These are phyloP conservation scores for Mesembryanthemum crystallinum DNA, from an alignment of 148 eudicot species.

Conservation along the genomic window DNA sequence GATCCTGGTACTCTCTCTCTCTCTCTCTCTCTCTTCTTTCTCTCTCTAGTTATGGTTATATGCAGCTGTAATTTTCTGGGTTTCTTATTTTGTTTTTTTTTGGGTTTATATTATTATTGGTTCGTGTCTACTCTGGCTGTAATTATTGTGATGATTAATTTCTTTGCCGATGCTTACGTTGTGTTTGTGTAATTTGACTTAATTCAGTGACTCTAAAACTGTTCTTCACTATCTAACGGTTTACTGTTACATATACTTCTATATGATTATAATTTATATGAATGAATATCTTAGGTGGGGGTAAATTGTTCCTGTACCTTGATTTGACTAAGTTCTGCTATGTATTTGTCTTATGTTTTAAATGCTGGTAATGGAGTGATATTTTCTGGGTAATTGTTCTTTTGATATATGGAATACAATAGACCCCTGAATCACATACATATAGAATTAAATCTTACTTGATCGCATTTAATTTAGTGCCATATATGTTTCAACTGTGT, in stretches of 20 bases:
- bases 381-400: neutral
- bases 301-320: neutral
- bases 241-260: slow-evolving; percentile 7
- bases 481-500: neutral
- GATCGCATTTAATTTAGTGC: neutral
- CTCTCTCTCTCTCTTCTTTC: slow-evolving; percentile 2
- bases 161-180: neutral
- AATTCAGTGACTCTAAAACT: neutral
- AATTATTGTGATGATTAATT: neutral
- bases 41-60: slow-evolving; percentile 9
- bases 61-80: slow-evolving; percentile 11
- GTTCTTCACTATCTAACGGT: slow-evolving; percentile 3
- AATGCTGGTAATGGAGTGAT: neutral
- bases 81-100: neutral
- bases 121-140: too few relatives aligned
- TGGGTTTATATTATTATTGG: slow-evolving; percentile 1
- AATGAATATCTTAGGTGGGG: neutral
- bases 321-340: neutral
- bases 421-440: neutral
- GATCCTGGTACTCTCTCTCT: slow-evolving; percentile 33
- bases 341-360: neutral
- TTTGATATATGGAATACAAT: neutral
- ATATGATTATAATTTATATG: neutral
- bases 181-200: neutral
- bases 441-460: neutral